phyloP scores from a whole-genome alignment of 2,329 filamentous ascomycete genomes.

The Monilinia fructigena region DNA sequence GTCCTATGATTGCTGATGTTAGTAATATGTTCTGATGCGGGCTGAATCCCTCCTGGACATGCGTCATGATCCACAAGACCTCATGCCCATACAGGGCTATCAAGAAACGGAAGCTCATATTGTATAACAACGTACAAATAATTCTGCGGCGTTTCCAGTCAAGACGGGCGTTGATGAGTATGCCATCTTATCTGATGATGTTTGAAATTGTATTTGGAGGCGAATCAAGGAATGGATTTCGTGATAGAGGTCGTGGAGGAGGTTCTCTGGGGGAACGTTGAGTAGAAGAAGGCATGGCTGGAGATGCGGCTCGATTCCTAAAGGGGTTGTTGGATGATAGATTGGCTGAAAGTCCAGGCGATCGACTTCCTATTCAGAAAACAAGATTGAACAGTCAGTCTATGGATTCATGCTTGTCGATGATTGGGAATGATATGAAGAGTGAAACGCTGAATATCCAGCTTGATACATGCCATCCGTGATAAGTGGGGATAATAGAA shows the following conservation, averaged over 20 bases:
- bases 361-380: constrained; percentile 38
- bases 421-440: constrained; percentile 24
- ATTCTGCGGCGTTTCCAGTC: constrained; percentile 60
- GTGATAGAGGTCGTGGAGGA: constrained; percentile 60
- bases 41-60: background rate
- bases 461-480: constrained; percentile 36
- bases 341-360: constrained; percentile 59
- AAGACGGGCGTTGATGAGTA: constrained; percentile 44
- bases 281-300: constrained; percentile 44
- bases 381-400: constrained; percentile 35
- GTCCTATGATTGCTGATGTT: constrained; percentile 50
- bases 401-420: constrained; percentile 36
- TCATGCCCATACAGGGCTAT: background rate
- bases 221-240: constrained; percentile 72
- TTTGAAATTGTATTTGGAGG: constrained; percentile 37
- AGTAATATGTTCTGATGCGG: constrained; percentile 28
- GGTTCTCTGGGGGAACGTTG: constrained; percentile 58
- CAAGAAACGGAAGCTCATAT: background rate
- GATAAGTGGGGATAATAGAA: constrained; percentile 36
- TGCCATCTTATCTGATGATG: constrained; percentile 50
- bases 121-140: constrained; percentile 64
- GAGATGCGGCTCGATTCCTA: constrained; percentile 69
- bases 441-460: constrained; percentile 38
- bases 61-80: background rate
- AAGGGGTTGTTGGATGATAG: constrained; percentile 76